phyloP scores from a whole-genome alignment of 129 eudicot species.

The Calendula officinalis region DNA sequence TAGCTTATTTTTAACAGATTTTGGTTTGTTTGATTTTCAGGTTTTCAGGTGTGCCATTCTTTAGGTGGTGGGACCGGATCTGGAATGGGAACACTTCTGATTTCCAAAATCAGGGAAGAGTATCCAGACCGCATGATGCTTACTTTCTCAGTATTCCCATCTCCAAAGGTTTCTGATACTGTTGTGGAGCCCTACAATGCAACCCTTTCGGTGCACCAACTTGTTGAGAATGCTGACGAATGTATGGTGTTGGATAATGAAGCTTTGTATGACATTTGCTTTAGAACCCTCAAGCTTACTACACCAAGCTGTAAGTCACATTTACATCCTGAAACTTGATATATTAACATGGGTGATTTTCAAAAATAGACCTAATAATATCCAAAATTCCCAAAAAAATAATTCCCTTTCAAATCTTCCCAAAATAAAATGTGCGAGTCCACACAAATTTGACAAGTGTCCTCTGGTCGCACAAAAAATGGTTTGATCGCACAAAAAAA shows the following conservation, averaged over 20 bases:
- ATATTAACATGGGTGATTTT: neutral
- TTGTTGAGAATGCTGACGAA: conserved; percentile 76
- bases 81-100: conserved; percentile 74
- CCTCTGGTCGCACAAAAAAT: too few relatives aligned
- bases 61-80: conserved; percentile 83
- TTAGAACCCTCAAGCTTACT: conserved; percentile 63
- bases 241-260: conserved; percentile 79
- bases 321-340: neutral
- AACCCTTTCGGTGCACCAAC: conserved; percentile 76
- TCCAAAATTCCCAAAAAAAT: too few relatives aligned
- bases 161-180: conserved; percentile 68
- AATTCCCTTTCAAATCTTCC: too few relatives aligned
- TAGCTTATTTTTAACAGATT: neutral
- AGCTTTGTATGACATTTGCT: conserved; percentile 66
- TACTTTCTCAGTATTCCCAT: conserved; percentile 69
- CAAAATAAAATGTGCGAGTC: too few relatives aligned
- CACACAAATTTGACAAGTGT: too few relatives aligned
- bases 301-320: conserved; percentile 67
- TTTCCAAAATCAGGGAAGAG: conserved; percentile 68
- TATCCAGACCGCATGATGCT: conserved; percentile 79
- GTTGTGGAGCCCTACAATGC: conserved; percentile 88
- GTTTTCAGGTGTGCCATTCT: conserved; percentile 65
- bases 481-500: too few relatives aligned
- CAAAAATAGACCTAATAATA: neutral
- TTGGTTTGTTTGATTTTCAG: conserved; percentile 15